phyloP scores from a whole-genome alignment of 257 asterid species.

The Solanum gandarillasii region DNA sequence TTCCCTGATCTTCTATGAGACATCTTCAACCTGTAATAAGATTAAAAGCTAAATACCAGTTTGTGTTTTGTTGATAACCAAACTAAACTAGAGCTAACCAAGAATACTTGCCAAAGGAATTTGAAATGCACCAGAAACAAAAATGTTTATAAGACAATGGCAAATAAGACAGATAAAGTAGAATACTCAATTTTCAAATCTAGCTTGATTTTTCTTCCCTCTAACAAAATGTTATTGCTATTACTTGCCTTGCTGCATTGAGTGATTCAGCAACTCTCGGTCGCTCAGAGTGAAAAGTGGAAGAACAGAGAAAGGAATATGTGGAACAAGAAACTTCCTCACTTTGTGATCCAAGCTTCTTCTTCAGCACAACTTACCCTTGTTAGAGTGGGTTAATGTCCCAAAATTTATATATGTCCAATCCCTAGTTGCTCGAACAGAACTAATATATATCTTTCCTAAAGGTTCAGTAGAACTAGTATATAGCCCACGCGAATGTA shows the following conservation, averaged over 20 bases:
- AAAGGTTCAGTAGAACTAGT: neutral
- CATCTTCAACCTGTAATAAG: conserved; percentile 33
- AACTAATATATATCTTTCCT: neutral
- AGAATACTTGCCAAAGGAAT: neutral
- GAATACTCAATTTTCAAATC: neutral
- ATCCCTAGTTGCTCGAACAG: neutral
- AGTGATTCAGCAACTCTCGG: neutral
- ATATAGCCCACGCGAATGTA: neutral
- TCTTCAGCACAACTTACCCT: neutral
- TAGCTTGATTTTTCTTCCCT: neutral
- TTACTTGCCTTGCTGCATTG: neutral
- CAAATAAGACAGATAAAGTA: neutral
- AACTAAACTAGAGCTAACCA: neutral
- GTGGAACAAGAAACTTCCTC: neutral
- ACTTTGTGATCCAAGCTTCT: neutral
- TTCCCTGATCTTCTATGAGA: conserved; percentile 29
- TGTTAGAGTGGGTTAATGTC: neutral
- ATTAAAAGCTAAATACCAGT: neutral
- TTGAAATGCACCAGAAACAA: neutral
- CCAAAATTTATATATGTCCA: neutral
- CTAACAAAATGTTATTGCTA: neutral
- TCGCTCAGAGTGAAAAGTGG: neutral
- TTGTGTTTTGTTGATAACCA: neutral
- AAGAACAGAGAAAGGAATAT: neutral
- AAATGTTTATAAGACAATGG: neutral